Percentiles rank a stretch among this genome's conserved stretches.
Evolutionary conservation across 2,329 filamentous ascomycete genomes (phyloP).

Genomic region (Lecanosticta acicola): DNA sequence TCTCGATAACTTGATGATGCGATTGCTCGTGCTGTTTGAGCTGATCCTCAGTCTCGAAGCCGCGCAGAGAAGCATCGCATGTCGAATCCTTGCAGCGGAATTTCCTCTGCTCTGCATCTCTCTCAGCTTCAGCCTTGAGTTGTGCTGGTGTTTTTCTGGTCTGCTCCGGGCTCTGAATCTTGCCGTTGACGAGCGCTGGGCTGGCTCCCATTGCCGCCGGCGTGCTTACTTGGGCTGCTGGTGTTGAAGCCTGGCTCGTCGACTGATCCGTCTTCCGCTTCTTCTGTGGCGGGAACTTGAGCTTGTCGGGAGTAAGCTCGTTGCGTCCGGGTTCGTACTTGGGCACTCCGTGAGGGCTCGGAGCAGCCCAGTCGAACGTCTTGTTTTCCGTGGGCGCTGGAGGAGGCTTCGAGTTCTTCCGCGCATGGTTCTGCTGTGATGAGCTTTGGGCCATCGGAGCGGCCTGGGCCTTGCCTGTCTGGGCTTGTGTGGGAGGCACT

Average conservation of each 20-base stretch:
- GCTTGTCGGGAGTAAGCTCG: slow-evolving; percentile 50
- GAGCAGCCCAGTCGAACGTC: slow-evolving; percentile 29
- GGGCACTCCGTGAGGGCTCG: slow-evolving; percentile 50
- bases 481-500: slow-evolving; percentile 6
- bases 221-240: slow-evolving; percentile 29
- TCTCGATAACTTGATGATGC: slow-evolving; percentile 48
- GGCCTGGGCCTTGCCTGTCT: slow-evolving; percentile 12
- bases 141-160: slow-evolving; percentile 37
- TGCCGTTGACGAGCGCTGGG: slow-evolving; percentile 34
- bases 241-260: slow-evolving; percentile 39
- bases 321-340: slow-evolving; percentile 48
- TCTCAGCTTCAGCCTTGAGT: slow-evolving; percentile 39
- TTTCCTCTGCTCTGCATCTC: slow-evolving; percentile 38
- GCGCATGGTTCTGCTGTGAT: slow-evolving; percentile 21
- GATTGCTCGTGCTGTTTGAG: slow-evolving; percentile 52
- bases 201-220: slow-evolving; percentile 36
- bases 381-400: slow-evolving; percentile 33
- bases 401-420: slow-evolving; percentile 28
- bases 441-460: slow-evolving; percentile 17
- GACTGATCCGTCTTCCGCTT: slow-evolving; percentile 45
- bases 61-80: slow-evolving; percentile 50
- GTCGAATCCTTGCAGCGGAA: slow-evolving; percentile 50
- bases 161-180: slow-evolving; percentile 40
- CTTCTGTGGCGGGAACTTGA: slow-evolving; percentile 55
- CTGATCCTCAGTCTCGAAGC: slow-evolving; percentile 44